Evolutionary conservation across 768 basidiomycete species (phyloP), one percentile per base, ranked within the genome.

Genomic region (Boletus subparvulus): DNA sequence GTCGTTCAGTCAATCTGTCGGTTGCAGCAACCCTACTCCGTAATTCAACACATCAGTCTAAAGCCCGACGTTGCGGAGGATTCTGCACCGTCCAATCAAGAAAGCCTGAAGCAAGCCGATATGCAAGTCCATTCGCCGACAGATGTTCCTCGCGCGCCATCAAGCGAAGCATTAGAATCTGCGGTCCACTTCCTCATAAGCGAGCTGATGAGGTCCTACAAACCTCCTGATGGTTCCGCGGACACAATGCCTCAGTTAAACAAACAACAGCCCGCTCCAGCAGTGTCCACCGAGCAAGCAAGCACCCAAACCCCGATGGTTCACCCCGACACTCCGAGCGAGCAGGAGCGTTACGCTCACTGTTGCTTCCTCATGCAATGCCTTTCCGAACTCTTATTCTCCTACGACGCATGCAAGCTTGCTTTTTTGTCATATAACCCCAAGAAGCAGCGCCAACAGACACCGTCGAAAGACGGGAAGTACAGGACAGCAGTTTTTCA

Each of bases 311-410:
- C 52, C 48, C 36, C 68, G 8, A 47, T 51, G 17, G 53, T 52
- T 10, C 21, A 48, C 16, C 43, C 52, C n/a, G 71, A 60, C 35
- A 39, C 36, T 12, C 36, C 54, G 53, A 58, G 54, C 47, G 64
- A 66, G 45, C 65, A 64, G 54, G 65, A 74, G 28, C 70, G 66
- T 19, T 74, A 75, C 52, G 77, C 74, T 72, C 91, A 90, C 64
- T 77, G 82, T 16, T 90, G 87, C 65, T 93, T 95, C 80, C 74
- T 93, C 60, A 92, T 95, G 88, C 91, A 94, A 68, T 89, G 86
- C 61, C 77, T 98, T 45, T 92, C 94, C 3, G 97, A 99, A 73
- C 77, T 98, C 11, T 74, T 97, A 13, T 92, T 96, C 58, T 98
- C 94, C 13, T 99, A 98, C 65, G 88, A 94, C 62, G 72, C 85